Evolutionary conservation across 2,329 filamentous ascomycete species (phyloP), one percentile per base, ranked within the genome.

Genomic region (Monilinia fructicola): DNA sequence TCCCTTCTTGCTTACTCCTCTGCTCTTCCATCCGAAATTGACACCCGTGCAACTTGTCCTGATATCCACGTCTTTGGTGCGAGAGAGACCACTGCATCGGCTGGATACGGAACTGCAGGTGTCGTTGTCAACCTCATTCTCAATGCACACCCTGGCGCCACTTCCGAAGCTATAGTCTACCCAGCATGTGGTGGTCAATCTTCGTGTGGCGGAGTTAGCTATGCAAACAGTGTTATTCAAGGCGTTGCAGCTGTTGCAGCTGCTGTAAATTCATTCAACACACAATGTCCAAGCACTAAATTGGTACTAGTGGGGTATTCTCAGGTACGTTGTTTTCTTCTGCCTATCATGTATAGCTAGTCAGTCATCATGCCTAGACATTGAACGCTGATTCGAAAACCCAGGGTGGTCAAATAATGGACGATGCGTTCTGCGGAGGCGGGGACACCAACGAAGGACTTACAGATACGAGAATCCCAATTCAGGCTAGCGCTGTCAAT

Each of bases 241-340:
- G 87, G 87, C 50, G 86, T 85, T 5, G 73, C 78, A 10, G 86
- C 87, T 14, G 86, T 87, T 4, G 82, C 85, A 2, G 82, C 77
- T 48, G 85, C 84, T 10, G 85, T 90, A 2, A 90, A 85, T 56
- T 76, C 78, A 38, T 87, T 85, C 74, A 83, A 87, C 73, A 75
- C 79, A 38, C 78, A 79, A 72, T 89, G 86, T 72, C 86, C 87
- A 12, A 77, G 76, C 72, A 84, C 85, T 7, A 77, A 86, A 73
- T 78, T 89, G 44, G 84, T 88, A 7, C 76, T 88, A 42, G 83
- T 88, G 48, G 87, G 86, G 46, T 89, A 89, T 75, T 87, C 84
- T 10, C 85, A 87, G 78, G 84, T 84, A 72, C 28, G 77, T 64
- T 31, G 21, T 42, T 21, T 42, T n/a, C 31, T 55, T 28, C 14